These are phyloP conservation scores for Salix caprea DNA, from an alignment of 345 rosid genomes.

Conservation along the genomic window DNA sequence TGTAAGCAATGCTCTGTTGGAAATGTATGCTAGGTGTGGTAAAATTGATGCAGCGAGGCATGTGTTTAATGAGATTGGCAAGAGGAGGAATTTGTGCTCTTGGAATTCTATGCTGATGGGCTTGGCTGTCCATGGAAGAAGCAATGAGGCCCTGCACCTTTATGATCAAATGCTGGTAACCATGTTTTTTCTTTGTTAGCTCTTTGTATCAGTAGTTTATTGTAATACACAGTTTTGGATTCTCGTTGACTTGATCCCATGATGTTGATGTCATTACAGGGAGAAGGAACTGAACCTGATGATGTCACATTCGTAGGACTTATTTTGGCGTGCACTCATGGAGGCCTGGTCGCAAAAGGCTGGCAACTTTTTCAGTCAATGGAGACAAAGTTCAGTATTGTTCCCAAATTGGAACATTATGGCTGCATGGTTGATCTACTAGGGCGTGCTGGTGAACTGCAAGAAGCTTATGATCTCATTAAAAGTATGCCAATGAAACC, in stretches of 20 bases:
- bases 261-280: constrained; percentile 19
- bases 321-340: constrained; percentile 76
- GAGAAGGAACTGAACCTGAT: constrained; percentile 51
- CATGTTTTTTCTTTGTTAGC: not conserved
- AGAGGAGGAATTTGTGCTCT: constrained; percentile 57
- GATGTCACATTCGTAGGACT: constrained; percentile 79
- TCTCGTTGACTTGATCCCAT: not conserved
- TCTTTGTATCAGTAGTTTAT: not conserved
- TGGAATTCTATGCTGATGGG: constrained; percentile 89
- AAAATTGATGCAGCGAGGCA: constrained; percentile 48
- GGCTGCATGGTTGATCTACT: constrained; percentile 88
- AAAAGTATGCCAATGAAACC: constrained; percentile 69
- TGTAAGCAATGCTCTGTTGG: constrained; percentile 59
- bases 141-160: constrained; percentile 50
- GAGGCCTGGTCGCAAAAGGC: constrained; percentile 56
- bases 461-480: constrained; percentile 58
- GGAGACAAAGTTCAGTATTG: constrained; percentile 32
- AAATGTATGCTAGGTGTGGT: constrained; percentile 75
- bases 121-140: constrained; percentile 67
- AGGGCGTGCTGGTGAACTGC: constrained; percentile 69
- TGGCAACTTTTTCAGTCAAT: constrained; percentile 51
- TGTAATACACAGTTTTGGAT: not conserved
- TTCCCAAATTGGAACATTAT: constrained; percentile 71
- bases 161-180: constrained; percentile 63
- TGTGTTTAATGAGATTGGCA: constrained; percentile 55